A percentile compares a stretch with the other conserved stretches of the same genome.
These are phyloP conservation scores for Massariosphaeria phaeospora DNA, from an alignment of 495 filamentous ascomycete genomes.

Conservation along the genomic window DNA sequence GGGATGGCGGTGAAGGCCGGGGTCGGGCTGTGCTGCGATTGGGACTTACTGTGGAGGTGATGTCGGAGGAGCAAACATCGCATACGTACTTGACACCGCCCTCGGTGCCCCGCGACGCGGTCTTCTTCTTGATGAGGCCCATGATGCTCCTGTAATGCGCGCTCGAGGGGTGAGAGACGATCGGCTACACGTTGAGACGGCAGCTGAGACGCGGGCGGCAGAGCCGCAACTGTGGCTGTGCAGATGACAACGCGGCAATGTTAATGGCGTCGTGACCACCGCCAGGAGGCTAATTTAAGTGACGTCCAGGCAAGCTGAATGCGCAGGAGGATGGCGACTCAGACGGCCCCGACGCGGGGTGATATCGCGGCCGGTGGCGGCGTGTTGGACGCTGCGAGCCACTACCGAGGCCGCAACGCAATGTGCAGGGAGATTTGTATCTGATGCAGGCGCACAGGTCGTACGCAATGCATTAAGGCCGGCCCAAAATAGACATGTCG, in stretches of 20 bases:
- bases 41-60: slow-evolving; percentile 79
- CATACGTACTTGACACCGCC: slow-evolving; percentile 93
- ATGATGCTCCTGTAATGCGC: slow-evolving; percentile 45
- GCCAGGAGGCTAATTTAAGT: too few relatives aligned
- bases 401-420: too few relatives aligned
- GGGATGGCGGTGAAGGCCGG: neutral
- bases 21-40: neutral
- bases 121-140: slow-evolving; percentile 97
- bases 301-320: too few relatives aligned
- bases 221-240: slow-evolving; percentile 19
- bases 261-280: too few relatives aligned
- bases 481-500: too few relatives aligned
- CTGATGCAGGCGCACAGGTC: too few relatives aligned
- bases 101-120: slow-evolving; percentile 78
- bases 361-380: too few relatives aligned
- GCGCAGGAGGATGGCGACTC: too few relatives aligned
- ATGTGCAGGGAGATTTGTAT: too few relatives aligned
- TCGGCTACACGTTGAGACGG: neutral
- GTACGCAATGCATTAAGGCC: too few relatives aligned
- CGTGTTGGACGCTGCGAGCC: too few relatives aligned
- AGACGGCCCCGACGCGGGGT: too few relatives aligned
- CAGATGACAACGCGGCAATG: neutral
- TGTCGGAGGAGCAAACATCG: slow-evolving; percentile 91
- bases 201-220: neutral
- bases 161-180: neutral